These are phyloP conservation scores for Ceratocystis eucalypticola DNA, from an alignment of 2,329 filamentous ascomycete genomes.

Conservation along the genomic window DNA sequence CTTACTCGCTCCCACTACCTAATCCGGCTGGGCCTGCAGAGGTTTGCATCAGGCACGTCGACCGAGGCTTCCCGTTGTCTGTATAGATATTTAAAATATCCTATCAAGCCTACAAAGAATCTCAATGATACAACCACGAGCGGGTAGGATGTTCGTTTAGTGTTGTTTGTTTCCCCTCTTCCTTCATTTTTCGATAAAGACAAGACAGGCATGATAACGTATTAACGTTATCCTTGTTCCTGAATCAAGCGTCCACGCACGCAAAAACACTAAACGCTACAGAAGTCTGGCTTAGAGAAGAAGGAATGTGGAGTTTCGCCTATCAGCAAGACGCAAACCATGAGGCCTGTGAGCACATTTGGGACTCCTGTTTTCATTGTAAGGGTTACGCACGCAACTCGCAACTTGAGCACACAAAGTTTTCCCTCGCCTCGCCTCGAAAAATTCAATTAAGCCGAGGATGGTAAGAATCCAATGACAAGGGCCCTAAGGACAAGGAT, in stretches of 20 bases:
- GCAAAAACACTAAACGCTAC: no score
- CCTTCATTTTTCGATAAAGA: background rate
- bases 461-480: background rate
- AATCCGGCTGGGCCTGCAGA: background rate
- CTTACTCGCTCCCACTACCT: background rate
- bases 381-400: background rate
- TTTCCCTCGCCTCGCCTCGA: background rate
- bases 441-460: background rate
- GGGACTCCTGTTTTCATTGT: background rate
- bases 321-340: no score
- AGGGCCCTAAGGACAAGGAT: background rate
- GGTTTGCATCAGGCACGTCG: background rate
- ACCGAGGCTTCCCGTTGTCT: background rate
- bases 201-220: background rate
- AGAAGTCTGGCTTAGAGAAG: no score
- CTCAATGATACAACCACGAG: background rate
- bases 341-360: no score
- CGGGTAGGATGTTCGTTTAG: background rate
- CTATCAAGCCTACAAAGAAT: no score
- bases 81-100: no score
- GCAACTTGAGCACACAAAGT: background rate
- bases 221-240: background rate
- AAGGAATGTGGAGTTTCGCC: no score
- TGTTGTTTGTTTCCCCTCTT: background rate
- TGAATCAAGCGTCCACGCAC: no score